These are phyloP conservation scores for Logfia minima DNA, from an alignment of 129 eudicot genomes.

Conservation along the genomic window DNA sequence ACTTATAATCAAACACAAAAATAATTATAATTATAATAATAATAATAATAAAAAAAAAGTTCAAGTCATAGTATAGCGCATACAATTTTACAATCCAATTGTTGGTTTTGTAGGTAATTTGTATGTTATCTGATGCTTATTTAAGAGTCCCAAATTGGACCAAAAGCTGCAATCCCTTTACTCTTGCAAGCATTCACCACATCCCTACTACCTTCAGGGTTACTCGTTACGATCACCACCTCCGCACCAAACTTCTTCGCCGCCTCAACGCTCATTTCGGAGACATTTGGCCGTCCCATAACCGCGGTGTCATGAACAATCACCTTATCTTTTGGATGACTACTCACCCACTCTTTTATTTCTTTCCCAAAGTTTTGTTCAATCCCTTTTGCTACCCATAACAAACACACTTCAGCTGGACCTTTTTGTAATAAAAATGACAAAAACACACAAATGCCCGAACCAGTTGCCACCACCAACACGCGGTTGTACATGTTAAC, in stretches of 20 bases:
- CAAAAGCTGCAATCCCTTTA: constrained; percentile 66
- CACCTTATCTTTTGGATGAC: constrained; percentile 57
- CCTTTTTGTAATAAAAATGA: constrained; percentile 64
- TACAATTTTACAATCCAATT: not conserved
- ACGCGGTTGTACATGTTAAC: constrained; percentile 71
- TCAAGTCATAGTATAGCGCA: not conserved
- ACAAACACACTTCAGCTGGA: constrained; percentile 52
- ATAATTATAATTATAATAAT: too few relatives aligned
- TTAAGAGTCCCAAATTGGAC: constrained; percentile 83
- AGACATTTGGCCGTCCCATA: constrained; percentile 68
- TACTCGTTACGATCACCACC: constrained; percentile 76
- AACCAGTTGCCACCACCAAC: constrained; percentile 73
- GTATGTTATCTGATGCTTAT: not conserved
- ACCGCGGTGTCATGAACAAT: constrained; percentile 69
- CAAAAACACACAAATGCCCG: constrained; percentile 71
- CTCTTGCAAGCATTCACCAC: constrained; percentile 72
- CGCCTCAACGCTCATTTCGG: constrained; percentile 60
- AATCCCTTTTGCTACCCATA: constrained; percentile 77
- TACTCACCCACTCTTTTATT: constrained; percentile 59
- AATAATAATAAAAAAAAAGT: not conserved
- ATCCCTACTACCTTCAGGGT: constrained; percentile 78
- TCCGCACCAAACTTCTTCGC: constrained; percentile 58
- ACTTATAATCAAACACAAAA: not conserved
- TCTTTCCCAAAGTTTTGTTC: constrained; percentile 69
- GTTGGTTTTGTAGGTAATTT: constrained; percentile 2